phyloP scores from a whole-genome alignment of 2,329 filamentous ascomycete species.

The Aschersonia sp. region DNA sequence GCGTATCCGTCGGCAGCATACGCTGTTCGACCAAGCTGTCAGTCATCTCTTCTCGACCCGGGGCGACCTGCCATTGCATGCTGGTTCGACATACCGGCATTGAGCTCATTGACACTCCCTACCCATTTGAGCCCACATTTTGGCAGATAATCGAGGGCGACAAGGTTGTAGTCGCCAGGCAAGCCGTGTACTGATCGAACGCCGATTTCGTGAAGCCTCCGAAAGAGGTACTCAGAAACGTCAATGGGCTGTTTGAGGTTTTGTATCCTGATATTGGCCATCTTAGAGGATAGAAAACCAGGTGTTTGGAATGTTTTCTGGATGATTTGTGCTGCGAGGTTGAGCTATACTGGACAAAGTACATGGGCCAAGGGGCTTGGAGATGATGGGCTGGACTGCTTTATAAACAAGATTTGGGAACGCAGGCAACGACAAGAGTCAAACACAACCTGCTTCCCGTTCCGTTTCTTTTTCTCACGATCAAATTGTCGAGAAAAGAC shows the following conservation, averaged over 20 bases:
- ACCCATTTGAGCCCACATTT: slow-evolving; percentile 47
- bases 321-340: neutral
- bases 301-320: neutral
- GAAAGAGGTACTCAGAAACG: slow-evolving; percentile 55
- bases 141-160: slow-evolving; percentile 50
- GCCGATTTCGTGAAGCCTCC: slow-evolving; percentile 46
- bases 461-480: neutral
- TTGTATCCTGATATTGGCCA: slow-evolving; percentile 24
- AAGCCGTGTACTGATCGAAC: slow-evolving; percentile 52
- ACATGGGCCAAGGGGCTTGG: neutral
- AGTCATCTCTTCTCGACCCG: slow-evolving; percentile 1
- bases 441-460: neutral
- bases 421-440: too few relatives aligned
- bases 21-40: slow-evolving; percentile 23
- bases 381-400: neutral
- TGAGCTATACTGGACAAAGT: too few relatives aligned
- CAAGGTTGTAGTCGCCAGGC: slow-evolving; percentile 62
- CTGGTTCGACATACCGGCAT: slow-evolving; percentile 38
- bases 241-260: slow-evolving; percentile 36
- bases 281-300: slow-evolving; percentile 1
- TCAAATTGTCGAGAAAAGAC: neutral
- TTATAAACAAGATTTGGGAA: neutral
- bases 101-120: slow-evolving; percentile 58
- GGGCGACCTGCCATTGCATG: neutral
- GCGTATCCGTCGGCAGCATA: slow-evolving; percentile 75